Conservation (phyloP, 768 basidiomycete species). For the Piloderma croceum region DNA sequence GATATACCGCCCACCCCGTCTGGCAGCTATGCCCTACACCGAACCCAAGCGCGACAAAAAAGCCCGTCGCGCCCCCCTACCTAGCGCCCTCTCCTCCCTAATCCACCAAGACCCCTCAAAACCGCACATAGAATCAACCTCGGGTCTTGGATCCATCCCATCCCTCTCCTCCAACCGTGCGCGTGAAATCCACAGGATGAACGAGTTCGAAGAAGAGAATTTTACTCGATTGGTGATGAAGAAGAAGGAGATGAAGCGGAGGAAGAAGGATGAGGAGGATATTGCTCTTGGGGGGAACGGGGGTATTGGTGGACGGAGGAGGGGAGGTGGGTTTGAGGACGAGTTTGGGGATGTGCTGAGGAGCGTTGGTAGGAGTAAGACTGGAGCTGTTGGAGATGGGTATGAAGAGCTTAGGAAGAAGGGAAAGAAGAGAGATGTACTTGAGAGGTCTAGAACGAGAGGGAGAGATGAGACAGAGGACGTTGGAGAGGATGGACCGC, state of each 20-base stretch:
- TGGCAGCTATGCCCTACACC: conserved; percentile 85
- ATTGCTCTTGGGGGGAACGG: conserved; percentile 76
- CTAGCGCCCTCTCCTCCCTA: conserved; percentile 56
- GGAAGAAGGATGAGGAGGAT: conserved; percentile 78
- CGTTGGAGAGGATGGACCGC: conserved; percentile 25
- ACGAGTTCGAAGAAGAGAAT: conserved; percentile 91
- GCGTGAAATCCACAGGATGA: conserved; percentile 71
- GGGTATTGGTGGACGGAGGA: conserved; percentile 36
- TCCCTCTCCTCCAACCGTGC: conserved; percentile 59
- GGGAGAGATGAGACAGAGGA: conserved; percentile 21
- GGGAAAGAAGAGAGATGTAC: conserved; percentile 55
- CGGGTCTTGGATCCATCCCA: conserved; percentile 63
- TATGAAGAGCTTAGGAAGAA: conserved; percentile 75
- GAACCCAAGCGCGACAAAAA: conserved; percentile 44
- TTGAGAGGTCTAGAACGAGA: conserved; percentile 52
- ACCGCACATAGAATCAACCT: conserved; percentile 66
- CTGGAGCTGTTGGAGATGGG: conserved; percentile 52
- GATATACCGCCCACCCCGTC: conserved; percentile 79
- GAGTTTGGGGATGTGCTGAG: conserved; percentile 80
- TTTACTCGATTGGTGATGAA: conserved; percentile 87
- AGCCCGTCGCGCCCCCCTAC: conserved; percentile 50
- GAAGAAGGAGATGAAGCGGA: conserved; percentile 73
- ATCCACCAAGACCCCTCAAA: conserved; percentile 47
- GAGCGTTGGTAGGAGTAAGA: conserved; percentile 29
- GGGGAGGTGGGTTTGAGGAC: conserved; percentile 71